A percentile compares a stretch with the other conserved stretches of the same genome.
phyloP scores from a whole-genome alignment of 768 basidiomycete species.

The Solioccasus polychromus region DNA sequence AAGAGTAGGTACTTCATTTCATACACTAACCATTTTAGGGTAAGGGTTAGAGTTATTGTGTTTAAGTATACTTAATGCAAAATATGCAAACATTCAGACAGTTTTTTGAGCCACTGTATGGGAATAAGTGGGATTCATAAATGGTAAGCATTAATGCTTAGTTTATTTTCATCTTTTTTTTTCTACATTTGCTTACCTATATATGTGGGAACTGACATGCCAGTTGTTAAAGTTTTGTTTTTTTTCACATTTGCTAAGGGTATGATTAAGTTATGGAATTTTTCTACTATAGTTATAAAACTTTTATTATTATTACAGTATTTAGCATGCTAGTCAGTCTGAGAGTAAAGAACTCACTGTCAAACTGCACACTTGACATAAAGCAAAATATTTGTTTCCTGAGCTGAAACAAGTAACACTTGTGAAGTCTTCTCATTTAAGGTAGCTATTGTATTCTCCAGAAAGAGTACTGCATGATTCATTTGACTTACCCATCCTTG shows the following conservation, averaged over 20 bases:
- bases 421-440: neutral
- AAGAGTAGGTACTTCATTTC: too few species aligned
- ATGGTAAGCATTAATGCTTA: too few species aligned
- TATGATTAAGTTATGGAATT: neutral
- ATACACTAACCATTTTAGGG: too few species aligned
- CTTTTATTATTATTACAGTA: neutral
- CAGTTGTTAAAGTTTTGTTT: neutral
- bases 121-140: too few species aligned
- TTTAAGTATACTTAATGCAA: too few species aligned
- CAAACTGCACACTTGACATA: conserved; percentile 6
- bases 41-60: too few species aligned
- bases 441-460: neutral
- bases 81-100: too few species aligned
- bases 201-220: conserved; percentile 6
- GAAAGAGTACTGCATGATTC: neutral
- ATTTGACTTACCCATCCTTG: neutral
- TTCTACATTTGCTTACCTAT: too few species aligned
- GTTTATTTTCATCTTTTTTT: too few species aligned
- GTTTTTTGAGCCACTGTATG: too few species aligned
- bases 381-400: conserved; percentile 3
- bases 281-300: neutral
- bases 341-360: neutral
- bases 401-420: conserved; percentile 6
- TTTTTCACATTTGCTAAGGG: too few species aligned
- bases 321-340: accelerated